A percentile compares a stretch with the other conserved stretches of the same genome.
These are phyloP conservation scores for Dactylella cylindrospora DNA, from an alignment of 2,329 filamentous ascomycete species.

Conservation along the genomic window DNA sequence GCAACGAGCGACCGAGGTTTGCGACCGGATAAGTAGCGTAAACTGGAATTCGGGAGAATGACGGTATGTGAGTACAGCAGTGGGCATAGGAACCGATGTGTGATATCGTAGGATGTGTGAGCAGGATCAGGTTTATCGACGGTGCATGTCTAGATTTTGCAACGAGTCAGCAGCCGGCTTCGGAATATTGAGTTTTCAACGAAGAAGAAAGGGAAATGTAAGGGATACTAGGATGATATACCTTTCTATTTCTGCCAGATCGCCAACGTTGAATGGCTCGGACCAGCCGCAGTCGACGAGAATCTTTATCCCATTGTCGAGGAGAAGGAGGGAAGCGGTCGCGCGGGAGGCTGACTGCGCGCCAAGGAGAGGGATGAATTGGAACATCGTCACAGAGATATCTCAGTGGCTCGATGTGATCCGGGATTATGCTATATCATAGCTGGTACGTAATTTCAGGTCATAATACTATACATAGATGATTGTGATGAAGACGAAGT, in stretches of 20 bases:
- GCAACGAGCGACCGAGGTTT: slow-evolving; percentile 82
- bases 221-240: slow-evolving; percentile 54
- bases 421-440: no score
- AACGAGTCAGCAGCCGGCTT: slow-evolving; percentile 7
- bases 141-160: slow-evolving; percentile 70
- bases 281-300: slow-evolving; percentile 96
- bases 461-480: no score
- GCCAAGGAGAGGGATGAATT: slow-evolving; percentile 87
- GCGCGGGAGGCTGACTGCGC: slow-evolving; percentile 83
- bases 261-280: slow-evolving; percentile 77
- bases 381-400: slow-evolving; percentile 92
- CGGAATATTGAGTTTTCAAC: slow-evolving; percentile 5
- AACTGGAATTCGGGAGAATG: slow-evolving; percentile 87
- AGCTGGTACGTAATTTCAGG: no score
- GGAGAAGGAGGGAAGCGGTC: slow-evolving; percentile 91
- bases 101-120: slow-evolving; percentile 88
- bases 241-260: slow-evolving; percentile 87
- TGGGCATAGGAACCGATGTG: slow-evolving; percentile 93
- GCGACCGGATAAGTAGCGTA: slow-evolving; percentile 95
- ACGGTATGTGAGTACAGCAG: slow-evolving; percentile 93
- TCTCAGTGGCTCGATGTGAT: no score
- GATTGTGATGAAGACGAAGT: neutral
- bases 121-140: slow-evolving; percentile 85
- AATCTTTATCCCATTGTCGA: slow-evolving; percentile 94
- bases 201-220: slow-evolving; percentile 23